These are phyloP conservation scores for Flammula alnicola DNA, from an alignment of 1,284 basidiomycete species.

Conservation along the genomic window DNA sequence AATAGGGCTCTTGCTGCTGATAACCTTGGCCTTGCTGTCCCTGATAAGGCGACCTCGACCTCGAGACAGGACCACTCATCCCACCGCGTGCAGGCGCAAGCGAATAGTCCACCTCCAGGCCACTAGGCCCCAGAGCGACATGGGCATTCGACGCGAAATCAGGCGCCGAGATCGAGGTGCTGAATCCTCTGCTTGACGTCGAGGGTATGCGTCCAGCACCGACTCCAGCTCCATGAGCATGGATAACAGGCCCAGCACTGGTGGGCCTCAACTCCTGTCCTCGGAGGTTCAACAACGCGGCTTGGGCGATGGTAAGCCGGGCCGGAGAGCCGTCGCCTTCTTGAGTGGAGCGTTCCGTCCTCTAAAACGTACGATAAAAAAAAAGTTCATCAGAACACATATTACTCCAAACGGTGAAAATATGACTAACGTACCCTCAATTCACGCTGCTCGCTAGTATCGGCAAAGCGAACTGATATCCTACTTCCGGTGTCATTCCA, in stretches of 20 bases:
- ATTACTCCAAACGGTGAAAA: no score
- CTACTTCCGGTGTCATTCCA: slow-evolving; percentile 73
- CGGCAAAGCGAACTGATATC: slow-evolving; percentile 76
- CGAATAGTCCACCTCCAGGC: slow-evolving; percentile 42
- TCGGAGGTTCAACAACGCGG: slow-evolving; percentile 71
- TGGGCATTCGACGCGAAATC: slow-evolving; percentile 30
- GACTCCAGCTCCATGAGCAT: slow-evolving; percentile 15
- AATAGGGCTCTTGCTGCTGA: slow-evolving; percentile 9
- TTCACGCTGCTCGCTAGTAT: slow-evolving; percentile 58
- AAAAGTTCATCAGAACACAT: not conserved
- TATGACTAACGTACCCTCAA: slow-evolving; percentile 42
- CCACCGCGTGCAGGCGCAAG: slow-evolving; percentile 29
- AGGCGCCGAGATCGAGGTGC: slow-evolving; percentile 22
- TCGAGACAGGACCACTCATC: slow-evolving; percentile 8
- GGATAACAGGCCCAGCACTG: slow-evolving; percentile 22
- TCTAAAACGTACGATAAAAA: slow-evolving; percentile 30
- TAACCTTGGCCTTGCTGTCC: slow-evolving; percentile 15
- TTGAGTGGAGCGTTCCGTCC: slow-evolving; percentile 47
- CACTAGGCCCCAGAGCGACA: slow-evolving; percentile 10
- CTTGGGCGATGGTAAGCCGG: slow-evolving; percentile 75
- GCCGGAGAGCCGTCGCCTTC: slow-evolving; percentile 65
- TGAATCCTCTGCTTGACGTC: slow-evolving; percentile 18
- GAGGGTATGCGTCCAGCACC: slow-evolving; percentile 13
- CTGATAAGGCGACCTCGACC: slow-evolving; percentile 24
- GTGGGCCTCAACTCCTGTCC: slow-evolving; percentile 53